Percentiles rank a stretch among this genome's conserved stretches.
Evolutionary conservation across 2,329 filamentous ascomycete genomes (phyloP).

Genomic region (Aspergillus pseudoviridinutans): DNA sequence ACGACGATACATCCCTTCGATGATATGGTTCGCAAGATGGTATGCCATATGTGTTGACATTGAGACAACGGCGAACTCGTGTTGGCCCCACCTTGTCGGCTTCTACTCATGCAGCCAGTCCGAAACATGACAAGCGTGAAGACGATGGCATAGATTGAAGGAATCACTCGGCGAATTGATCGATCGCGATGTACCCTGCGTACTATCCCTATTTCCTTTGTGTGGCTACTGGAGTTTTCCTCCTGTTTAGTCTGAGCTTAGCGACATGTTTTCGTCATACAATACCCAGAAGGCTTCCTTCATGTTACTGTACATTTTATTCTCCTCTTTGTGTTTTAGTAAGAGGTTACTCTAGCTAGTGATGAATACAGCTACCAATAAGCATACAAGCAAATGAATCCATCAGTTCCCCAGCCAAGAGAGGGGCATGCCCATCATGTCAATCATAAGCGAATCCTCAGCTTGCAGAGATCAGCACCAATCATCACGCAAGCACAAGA

Average conservation of each 20-base stretch:
- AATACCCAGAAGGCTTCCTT: background rate
- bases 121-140: background rate
- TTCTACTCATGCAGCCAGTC: background rate
- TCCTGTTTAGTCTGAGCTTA: background rate
- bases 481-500: background rate
- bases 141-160: background rate
- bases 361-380: background rate
- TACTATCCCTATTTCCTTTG: background rate
- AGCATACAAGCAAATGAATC: background rate
- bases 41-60: background rate
- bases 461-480: constrained; percentile 4
- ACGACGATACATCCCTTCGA: background rate
- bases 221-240: background rate
- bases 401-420: no score
- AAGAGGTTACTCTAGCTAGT: background rate
- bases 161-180: background rate
- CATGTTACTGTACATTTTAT: background rate
- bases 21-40: background rate
- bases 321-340: background rate
- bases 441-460: constrained; percentile 7
- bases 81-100: background rate
- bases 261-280: background rate
- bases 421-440: background rate
- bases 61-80: background rate
- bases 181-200: background rate